Percentiles rank a stretch among this genome's conserved stretches.
phyloP scores from a whole-genome alignment of 352 stramenopile genomes.

The Plasmopara halstedii region DNA sequence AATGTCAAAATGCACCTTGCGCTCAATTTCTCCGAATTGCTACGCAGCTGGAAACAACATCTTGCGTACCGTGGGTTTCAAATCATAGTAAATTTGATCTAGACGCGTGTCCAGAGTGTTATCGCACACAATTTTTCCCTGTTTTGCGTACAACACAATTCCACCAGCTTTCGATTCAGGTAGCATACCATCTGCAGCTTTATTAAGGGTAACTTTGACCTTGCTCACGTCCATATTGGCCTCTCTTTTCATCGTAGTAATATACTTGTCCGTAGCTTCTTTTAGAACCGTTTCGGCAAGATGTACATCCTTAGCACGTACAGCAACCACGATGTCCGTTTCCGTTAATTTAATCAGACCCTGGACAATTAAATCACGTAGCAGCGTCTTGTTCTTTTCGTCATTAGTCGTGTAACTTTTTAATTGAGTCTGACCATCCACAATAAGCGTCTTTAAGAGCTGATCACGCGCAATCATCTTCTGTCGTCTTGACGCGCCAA shows the following conservation, averaged over 20 bases:
- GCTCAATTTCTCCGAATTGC: no score
- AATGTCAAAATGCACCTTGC: no score
- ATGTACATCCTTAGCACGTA: conserved; percentile 87
- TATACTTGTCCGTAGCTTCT: conserved; percentile 80
- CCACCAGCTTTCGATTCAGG: conserved; percentile 71
- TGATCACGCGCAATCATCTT: conserved; percentile 95
- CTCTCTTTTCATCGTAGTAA: conserved; percentile 82
- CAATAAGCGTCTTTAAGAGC: conserved; percentile 79
- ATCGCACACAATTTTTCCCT: conserved; percentile 96
- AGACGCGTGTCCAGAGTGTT: conserved; percentile 94
- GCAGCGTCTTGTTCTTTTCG: conserved; percentile 89
- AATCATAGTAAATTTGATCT: conserved; percentile 76
- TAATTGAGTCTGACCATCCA: conserved; percentile 50
- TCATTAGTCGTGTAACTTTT: conserved; percentile 48
- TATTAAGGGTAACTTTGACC: conserved; percentile 88
- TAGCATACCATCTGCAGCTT: conserved; percentile 77
- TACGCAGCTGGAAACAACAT: conserved; percentile 65
- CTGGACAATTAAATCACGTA: conserved; percentile 97
- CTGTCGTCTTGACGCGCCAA: conserved; percentile 92
- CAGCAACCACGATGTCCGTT: conserved; percentile 89
- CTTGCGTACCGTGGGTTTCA: conserved; percentile 73
- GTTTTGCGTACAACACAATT: conserved; percentile 78
- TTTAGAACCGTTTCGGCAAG: conserved; percentile 84
- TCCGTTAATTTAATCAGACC: conserved; percentile 98
- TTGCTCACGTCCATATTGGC: conserved; percentile 87